A percentile compares a stretch with the other conserved stretches of the same genome.
phyloP scores from a whole-genome alignment of 768 basidiomycete genomes.

The Auricularia sp. region DNA sequence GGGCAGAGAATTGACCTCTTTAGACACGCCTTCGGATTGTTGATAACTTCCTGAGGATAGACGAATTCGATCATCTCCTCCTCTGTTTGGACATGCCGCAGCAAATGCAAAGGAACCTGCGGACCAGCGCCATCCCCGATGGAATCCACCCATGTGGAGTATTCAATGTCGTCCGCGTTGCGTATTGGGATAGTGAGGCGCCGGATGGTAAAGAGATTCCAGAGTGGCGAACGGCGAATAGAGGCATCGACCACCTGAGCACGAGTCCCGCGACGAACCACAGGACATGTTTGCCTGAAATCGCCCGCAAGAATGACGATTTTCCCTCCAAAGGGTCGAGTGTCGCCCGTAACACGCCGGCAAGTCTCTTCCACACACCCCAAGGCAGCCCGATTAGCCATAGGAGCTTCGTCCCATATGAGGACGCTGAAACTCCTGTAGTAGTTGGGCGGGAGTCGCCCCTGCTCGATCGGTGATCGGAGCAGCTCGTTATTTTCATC shows the following conservation, averaged over 20 bases:
- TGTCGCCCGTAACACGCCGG: constrained; percentile 18
- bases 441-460: constrained; percentile 24
- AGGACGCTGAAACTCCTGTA: constrained; percentile 22
- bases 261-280: too few relatives aligned
- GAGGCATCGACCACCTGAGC: not conserved
- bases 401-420: constrained; percentile 12
- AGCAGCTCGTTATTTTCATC: constrained; percentile 25
- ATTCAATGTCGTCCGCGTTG: too few relatives aligned
- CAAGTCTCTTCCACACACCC: constrained; percentile 27
- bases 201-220: too few relatives aligned
- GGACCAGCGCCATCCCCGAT: constrained; percentile 28
- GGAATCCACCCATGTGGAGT: constrained; percentile 22
- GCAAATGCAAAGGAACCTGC: constrained; percentile 16
- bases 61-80: constrained; percentile 20
- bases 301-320: constrained; percentile 20
- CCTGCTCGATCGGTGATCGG: constrained; percentile 20
- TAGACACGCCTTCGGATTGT: too few relatives aligned
- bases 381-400: constrained; percentile 27
- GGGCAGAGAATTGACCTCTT: constrained; percentile 8
- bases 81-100: constrained; percentile 9
- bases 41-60: constrained; percentile 19
- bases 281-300: too few relatives aligned
- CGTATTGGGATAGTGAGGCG: too few relatives aligned
- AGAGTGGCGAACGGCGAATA: constrained; percentile 16
- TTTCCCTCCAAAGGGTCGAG: constrained; percentile 30